Percentiles rank a stretch among this genome's conserved stretches.
Evolutionary conservation across 371 early-diverging fungal genomes (phyloP).

Genomic region (Apophysomyces sp.): DNA sequence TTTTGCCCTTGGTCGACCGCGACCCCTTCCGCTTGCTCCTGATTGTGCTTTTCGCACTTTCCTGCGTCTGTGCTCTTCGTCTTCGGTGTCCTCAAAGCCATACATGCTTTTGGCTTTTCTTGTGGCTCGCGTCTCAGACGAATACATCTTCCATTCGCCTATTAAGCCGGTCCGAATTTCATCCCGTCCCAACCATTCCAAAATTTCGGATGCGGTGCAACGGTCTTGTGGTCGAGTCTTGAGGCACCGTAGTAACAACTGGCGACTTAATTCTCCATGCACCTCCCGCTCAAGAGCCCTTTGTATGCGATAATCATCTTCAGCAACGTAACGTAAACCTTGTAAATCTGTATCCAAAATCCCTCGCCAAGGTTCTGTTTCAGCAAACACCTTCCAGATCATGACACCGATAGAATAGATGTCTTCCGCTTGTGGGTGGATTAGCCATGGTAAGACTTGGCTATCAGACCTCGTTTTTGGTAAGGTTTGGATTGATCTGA

Average conservation of each 20-base stretch:
- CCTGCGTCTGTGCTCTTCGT: constrained; percentile 4
- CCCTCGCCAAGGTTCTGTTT: constrained; percentile 66
- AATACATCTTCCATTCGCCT: constrained; percentile 40
- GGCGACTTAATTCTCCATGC: constrained; percentile 39
- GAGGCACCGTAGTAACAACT: constrained; percentile 47
- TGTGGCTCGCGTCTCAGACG: constrained; percentile 27
- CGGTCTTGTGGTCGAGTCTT: constrained; percentile 48
- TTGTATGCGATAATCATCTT: constrained; percentile 47
- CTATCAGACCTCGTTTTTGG: constrained; percentile 53
- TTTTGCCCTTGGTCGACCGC: constrained; percentile 13
- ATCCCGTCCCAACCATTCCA: constrained; percentile 36
- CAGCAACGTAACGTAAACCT: constrained; percentile 53
- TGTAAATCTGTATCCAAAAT: constrained; percentile 59
- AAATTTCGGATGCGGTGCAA: constrained; percentile 35
- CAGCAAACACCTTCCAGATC: constrained; percentile 63
- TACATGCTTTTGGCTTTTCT: constrained; percentile 29
- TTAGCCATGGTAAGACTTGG: constrained; percentile 38
- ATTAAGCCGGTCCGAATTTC: constrained; percentile 26
- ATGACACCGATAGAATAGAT: constrained; percentile 62
- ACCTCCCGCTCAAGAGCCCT: constrained; percentile 50
- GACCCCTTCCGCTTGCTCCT: constrained; percentile 6
- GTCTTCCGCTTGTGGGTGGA: constrained; percentile 62
- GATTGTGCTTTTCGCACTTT: not conserved
- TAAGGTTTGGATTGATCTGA: constrained; percentile 55
- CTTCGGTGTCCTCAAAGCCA: constrained; percentile 16